A percentile compares a stretch with the other conserved stretches of the same genome.
These are phyloP conservation scores for Rubus parviflorus DNA, from an alignment of 306 rosid species.

Conservation along the genomic window DNA sequence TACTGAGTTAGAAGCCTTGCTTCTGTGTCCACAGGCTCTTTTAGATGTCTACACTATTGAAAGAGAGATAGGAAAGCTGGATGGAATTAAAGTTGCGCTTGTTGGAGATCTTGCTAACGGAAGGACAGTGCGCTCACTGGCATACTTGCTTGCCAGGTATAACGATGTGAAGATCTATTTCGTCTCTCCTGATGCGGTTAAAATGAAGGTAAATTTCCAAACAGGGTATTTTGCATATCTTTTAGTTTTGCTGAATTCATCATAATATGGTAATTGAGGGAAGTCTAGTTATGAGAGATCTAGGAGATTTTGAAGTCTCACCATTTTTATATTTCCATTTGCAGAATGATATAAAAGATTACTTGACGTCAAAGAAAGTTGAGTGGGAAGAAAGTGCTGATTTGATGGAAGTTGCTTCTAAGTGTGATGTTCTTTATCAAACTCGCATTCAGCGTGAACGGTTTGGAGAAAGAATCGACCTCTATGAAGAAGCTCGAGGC, in stretches of 20 bases:
- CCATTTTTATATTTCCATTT: slow-evolving; percentile 12
- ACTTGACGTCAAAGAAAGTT: slow-evolving; percentile 61
- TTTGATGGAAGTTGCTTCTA: slow-evolving; percentile 73
- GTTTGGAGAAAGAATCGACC: slow-evolving; percentile 72
- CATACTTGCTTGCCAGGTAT: slow-evolving; percentile 82
- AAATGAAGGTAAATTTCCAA: slow-evolving; percentile 68
- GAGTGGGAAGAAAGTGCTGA: slow-evolving; percentile 87
- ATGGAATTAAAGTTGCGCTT: slow-evolving; percentile 73
- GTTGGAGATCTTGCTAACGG: slow-evolving; percentile 94
- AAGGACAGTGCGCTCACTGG: slow-evolving; percentile 86
- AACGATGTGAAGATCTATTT: slow-evolving; percentile 66
- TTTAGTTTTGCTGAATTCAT: neutral
- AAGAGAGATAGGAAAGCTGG: slow-evolving; percentile 75
- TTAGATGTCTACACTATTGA: slow-evolving; percentile 79
- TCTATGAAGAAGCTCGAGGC: slow-evolving; percentile 83
- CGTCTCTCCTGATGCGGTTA: slow-evolving; percentile 77
- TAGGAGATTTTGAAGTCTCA: neutral
- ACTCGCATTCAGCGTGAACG: slow-evolving; percentile 86
- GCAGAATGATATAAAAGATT: slow-evolving; percentile 84
- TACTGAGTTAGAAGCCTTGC: neutral
- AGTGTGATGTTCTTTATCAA: slow-evolving; percentile 89
- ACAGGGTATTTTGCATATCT: neutral
- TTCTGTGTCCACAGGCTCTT: slow-evolving; percentile 54
- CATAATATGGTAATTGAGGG: neutral
- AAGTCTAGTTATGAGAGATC: neutral